A percentile compares a stretch with the other conserved stretches of the same genome.
phyloP scores from a whole-genome alignment of 2,329 filamentous ascomycete species.

The Zasmidium angulare region DNA sequence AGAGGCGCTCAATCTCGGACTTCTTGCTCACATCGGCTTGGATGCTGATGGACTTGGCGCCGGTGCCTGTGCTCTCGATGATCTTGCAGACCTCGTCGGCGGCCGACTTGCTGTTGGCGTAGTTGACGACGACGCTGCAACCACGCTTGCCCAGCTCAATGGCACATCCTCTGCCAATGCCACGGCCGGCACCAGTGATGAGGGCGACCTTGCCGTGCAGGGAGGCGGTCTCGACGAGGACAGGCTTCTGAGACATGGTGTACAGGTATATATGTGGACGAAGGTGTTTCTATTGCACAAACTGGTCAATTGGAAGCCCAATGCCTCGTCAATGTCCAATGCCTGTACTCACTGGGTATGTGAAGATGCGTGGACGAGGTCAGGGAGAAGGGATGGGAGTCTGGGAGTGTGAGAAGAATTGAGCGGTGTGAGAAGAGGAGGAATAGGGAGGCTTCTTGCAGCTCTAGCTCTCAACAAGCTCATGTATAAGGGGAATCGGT shows the following conservation, averaged over 20 bases:
- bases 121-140: conserved; percentile 65
- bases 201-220: conserved; percentile 57
- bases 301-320: background rate
- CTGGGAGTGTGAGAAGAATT: conserved; percentile 9
- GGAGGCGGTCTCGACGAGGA: conserved; percentile 48
- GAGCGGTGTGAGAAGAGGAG: conserved; percentile 16
- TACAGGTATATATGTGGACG: background rate
- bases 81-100: conserved; percentile 50
- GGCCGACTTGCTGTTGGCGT: conserved; percentile 54
- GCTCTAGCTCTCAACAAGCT: conserved; percentile 10
- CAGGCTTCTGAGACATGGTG: conserved; percentile 33
- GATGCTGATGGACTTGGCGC: conserved; percentile 56
- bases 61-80: conserved; percentile 48
- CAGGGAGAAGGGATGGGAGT: background rate
- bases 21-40: conserved; percentile 59
- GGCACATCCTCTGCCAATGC: conserved; percentile 66
- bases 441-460: conserved; percentile 7
- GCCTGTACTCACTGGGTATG: background rate
- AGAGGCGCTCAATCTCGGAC: conserved; percentile 59
- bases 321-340: background rate
- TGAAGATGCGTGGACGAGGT: background rate
- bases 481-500: conserved; percentile 5
- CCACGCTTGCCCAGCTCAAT: conserved; percentile 67
- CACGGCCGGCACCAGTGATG: conserved; percentile 65
- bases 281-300: conserved; percentile 1